Base-by-base conservation (phyloP, 225 moss, liverwort and hornwort species). In the Pseudoscleropodium purum region DNA sequence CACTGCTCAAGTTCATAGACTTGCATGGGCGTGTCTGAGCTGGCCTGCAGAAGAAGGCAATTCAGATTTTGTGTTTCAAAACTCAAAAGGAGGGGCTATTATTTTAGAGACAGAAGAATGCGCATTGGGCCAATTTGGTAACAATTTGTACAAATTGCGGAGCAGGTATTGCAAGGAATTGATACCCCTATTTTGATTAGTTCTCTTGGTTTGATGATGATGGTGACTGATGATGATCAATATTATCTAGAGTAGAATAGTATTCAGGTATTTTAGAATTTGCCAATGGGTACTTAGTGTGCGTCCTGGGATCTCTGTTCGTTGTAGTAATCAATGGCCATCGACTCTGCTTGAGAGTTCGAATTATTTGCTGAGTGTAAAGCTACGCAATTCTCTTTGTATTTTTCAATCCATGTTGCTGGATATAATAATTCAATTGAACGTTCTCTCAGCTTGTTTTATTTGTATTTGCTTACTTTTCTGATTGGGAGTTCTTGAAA, bases 331-430 rank as follows among this genome's bases (percentile, higher is more conserved):
- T 60, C 45, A 75, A 57, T 87, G 82, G 69, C 14, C 87, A 56
- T 84, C 62, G 75, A 79, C 87, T 89, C 86, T 51, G 24, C 75
- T 75, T 37, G 6, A 15, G 75, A 81, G 91, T 84, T 78, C 41
- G 43, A 82, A 60, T 88, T 57, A 43, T 82, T 79, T 66, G 88
- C 66, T 57, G 92, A 89, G 87, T 91, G 89, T 91, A 91, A 89
- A 89, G 77, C 82, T 85, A 67, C 90, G 60, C 77, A 82, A 37
- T 83, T 89, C 37, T 85, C 84, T 51, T 34, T 87, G 87, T 81
- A 89, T 56, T 89, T 64, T 86, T 81, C 89, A 79, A 84, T 62
- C 62, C 72, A 54, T 39, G 36, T 45, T 70, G 43, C 63, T 64
- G 76, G 70, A 83, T 83, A 65, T 83, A 84, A 87, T 72, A 89